These are phyloP conservation scores for Macrophomina tecta DNA, from an alignment of 2,329 filamentous ascomycete species.

Conservation along the genomic window DNA sequence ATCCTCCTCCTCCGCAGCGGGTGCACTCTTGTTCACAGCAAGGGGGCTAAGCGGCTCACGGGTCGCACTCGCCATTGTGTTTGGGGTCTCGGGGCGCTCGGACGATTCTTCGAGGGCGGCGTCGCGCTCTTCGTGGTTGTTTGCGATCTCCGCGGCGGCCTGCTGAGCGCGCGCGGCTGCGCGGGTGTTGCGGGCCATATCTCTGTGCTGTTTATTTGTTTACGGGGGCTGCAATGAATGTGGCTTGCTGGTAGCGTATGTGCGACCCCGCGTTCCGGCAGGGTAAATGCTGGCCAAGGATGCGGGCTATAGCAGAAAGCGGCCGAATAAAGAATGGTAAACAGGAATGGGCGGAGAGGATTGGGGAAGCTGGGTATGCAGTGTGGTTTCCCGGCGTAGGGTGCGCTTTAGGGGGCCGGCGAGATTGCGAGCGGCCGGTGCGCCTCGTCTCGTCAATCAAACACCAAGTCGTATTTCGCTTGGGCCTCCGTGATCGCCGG, in stretches of 20 bases:
- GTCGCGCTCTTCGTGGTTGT: conserved; percentile 5
- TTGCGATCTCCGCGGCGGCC: conserved; percentile 14
- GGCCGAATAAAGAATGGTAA: not conserved
- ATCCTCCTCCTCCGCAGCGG: not conserved
- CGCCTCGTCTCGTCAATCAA: conserved; percentile 1
- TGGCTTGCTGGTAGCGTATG: not conserved
- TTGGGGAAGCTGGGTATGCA: conserved; percentile 23
- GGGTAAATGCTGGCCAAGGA: not conserved
- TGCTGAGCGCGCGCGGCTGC: conserved; percentile 27
- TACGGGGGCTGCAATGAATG: not conserved
- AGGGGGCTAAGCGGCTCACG: conserved; percentile 20
- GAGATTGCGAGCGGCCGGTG: conserved; percentile 21
- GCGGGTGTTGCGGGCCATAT: conserved; percentile 28
- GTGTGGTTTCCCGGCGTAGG: conserved; percentile 4
- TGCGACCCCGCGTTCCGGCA: not conserved
- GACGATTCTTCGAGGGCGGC: not conserved
- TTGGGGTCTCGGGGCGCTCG: conserved; percentile 12
- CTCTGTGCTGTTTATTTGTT: conserved; percentile 5
- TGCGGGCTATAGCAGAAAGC: not conserved
- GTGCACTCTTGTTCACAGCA: conserved; percentile 15
- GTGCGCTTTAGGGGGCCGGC: conserved; percentile 21
- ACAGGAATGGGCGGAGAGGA: not conserved
- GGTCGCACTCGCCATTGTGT: not conserved
- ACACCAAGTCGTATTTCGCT: conserved; percentile 9
- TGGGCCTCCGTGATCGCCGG: conserved; percentile 7